These are phyloP conservation scores for Eucalyptus sp. DNA, from an alignment of 345 rosid genomes.

Conservation along the genomic window DNA sequence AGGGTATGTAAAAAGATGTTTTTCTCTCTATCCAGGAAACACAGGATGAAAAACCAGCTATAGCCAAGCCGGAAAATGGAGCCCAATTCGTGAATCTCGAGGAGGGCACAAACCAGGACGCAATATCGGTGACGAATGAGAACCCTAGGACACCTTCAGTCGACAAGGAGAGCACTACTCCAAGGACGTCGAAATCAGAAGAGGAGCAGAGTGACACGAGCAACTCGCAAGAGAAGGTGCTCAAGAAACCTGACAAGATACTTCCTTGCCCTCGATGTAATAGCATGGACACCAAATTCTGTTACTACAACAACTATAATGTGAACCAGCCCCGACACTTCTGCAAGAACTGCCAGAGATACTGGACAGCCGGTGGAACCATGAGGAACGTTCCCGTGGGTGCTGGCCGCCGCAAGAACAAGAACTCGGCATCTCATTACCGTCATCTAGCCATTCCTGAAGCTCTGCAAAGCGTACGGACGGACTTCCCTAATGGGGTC, in stretches of 20 bases:
- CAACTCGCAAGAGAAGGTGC: conserved; percentile 36
- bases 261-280: conserved; percentile 89
- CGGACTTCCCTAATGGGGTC: conserved; percentile 42
- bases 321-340: conserved; percentile 93
- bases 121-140: conserved; percentile 20
- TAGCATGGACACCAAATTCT: conserved; percentile 91
- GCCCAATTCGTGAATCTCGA: background rate
- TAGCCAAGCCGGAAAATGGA: conserved; percentile 7
- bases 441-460: conserved; percentile 59
- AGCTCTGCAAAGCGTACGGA: conserved; percentile 32
- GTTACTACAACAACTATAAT: conserved; percentile 91
- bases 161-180: conserved; percentile 13
- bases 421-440: conserved; percentile 61
- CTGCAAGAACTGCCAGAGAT: conserved; percentile 93
- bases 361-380: conserved; percentile 98
- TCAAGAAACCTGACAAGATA: conserved; percentile 82
- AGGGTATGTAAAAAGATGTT: background rate
- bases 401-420: conserved; percentile 92
- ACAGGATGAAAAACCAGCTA: conserved; percentile 15
- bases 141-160: conserved; percentile 7
- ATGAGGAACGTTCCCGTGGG: conserved; percentile 96
- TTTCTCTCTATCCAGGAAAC: conserved; percentile 19
- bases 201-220: conserved; percentile 40
- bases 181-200: conserved; percentile 21
- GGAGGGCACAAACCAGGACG: conserved; percentile 23